Evolutionary conservation across 176 grass and related monocot species (phyloP).

Genomic region (Paspalum notatum): DNA sequence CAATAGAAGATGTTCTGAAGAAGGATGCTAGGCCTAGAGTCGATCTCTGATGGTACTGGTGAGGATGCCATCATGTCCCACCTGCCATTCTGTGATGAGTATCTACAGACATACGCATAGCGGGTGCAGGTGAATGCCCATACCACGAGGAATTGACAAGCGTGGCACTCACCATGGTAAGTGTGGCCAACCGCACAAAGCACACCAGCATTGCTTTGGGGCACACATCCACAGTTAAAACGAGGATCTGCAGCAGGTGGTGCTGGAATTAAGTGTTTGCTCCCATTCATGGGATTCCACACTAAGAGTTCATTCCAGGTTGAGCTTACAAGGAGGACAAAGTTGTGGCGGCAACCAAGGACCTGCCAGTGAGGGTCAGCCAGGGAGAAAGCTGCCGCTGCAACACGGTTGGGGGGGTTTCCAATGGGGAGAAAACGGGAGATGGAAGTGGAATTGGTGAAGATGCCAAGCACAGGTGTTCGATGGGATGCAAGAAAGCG

Average conservation of each 20-base stretch:
- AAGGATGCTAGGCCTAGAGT: slow-evolving; percentile 46
- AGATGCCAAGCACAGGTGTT: slow-evolving; percentile 35
- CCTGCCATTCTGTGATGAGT: slow-evolving; percentile 29
- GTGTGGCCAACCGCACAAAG: slow-evolving; percentile 29
- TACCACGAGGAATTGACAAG: slow-evolving; percentile 31
- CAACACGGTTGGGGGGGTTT: neutral
- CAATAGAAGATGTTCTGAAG: slow-evolving; percentile 36
- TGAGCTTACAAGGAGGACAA: slow-evolving; percentile 38
- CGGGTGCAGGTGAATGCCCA: slow-evolving; percentile 32
- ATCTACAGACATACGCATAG: slow-evolving; percentile 33
- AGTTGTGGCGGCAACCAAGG: slow-evolving; percentile 38
- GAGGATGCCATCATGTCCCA: slow-evolving; percentile 21
- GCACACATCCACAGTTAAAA: slow-evolving; percentile 36
- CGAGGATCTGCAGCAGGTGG: slow-evolving; percentile 29
- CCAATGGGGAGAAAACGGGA: neutral
- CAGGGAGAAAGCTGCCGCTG: neutral
- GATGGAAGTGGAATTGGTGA: neutral
- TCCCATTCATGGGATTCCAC: slow-evolving; percentile 36
- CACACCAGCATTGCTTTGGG: slow-evolving; percentile 32
- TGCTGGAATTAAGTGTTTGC: neutral
- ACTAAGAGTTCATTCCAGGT: slow-evolving; percentile 23
- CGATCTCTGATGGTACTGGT: slow-evolving; percentile 31
- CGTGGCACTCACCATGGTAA: slow-evolving; percentile 21
- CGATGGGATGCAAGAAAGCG: slow-evolving; percentile 22
- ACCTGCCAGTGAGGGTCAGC: slow-evolving; percentile 27